These are phyloP conservation scores for Panaeolus cyanescens DNA, from an alignment of 768 basidiomycete species.

Conservation along the genomic window DNA sequence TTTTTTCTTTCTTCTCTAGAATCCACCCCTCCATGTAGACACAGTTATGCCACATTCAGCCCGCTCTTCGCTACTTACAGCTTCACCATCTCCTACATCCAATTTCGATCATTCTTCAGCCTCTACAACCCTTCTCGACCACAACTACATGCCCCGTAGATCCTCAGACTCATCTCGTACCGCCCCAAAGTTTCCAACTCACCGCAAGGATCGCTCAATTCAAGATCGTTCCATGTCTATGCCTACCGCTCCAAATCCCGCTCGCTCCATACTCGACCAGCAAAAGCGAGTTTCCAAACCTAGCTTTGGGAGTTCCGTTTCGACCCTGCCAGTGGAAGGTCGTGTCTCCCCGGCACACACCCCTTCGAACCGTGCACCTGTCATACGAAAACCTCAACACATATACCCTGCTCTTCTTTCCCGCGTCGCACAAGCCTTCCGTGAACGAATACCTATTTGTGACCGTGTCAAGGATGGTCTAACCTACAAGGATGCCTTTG, in stretches of 20 bases:
- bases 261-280: constrained; percentile 47
- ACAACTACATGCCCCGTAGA: constrained; percentile 37
- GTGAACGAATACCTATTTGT: constrained; percentile 70
- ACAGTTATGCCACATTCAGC: constrained; percentile 43
- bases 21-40: constrained; percentile 62
- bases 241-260: constrained; percentile 58
- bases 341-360: constrained; percentile 34
- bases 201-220: constrained; percentile 58
- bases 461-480: constrained; percentile 94
- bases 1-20: constrained; percentile 20
- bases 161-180: constrained; percentile 75
- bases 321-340: constrained; percentile 36
- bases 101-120: constrained; percentile 39
- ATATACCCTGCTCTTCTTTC: constrained; percentile 97
- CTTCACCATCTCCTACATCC: constrained; percentile 27
- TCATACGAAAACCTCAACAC: constrained; percentile 62
- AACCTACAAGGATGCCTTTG: constrained; percentile 95
- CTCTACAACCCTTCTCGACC: constrained; percentile 37
- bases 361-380: constrained; percentile 34
- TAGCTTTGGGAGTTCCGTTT: constrained; percentile 19
- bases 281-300: constrained; percentile 30
- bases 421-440: constrained; percentile 92
- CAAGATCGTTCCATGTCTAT: constrained; percentile 81
- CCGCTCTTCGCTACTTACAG: constrained; percentile 42
- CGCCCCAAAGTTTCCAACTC: constrained; percentile 46